phyloP scores from a whole-genome alignment of 768 basidiomycete species.

The Pisolithus albus region DNA sequence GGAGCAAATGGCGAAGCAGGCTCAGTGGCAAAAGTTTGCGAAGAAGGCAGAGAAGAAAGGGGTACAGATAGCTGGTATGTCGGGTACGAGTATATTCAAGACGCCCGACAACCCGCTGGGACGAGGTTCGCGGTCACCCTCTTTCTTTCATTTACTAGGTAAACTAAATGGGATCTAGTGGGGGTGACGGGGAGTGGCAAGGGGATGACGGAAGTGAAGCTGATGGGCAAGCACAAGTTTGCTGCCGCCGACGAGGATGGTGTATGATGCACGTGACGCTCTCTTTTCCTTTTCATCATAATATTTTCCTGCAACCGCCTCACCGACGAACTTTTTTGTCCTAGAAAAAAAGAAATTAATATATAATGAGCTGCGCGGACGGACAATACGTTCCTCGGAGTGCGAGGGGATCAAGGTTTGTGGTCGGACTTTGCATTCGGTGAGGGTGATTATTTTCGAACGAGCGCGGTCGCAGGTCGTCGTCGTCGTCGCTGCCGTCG shows the following conservation, averaged over 20 bases:
- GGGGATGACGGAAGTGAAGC: slow-evolving; percentile 76
- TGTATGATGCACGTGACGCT: not conserved
- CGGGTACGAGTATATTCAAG: slow-evolving; percentile 90
- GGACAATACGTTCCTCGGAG: not conserved
- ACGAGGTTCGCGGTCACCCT: slow-evolving; percentile 49
- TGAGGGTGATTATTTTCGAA: slow-evolving; percentile 1
- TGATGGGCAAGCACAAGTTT: slow-evolving; percentile 74
- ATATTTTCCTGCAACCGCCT: no score
- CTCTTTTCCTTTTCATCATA: no score
- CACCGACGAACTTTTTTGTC: no score
- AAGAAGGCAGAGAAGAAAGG: slow-evolving; percentile 94
- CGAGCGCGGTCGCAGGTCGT: not conserved
- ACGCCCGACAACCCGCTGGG: slow-evolving; percentile 90
- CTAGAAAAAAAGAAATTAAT: not conserved
- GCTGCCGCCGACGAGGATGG: slow-evolving; percentile 36
- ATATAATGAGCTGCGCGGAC: not conserved
- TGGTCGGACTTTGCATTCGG: not conserved
- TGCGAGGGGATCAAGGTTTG: slow-evolving; percentile 20
- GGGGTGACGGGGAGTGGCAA: slow-evolving; percentile 90
- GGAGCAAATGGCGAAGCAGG: slow-evolving; percentile 79
- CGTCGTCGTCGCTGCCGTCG: not conserved
- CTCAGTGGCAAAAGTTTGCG: slow-evolving; percentile 90
- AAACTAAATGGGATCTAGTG: slow-evolving; percentile 39
- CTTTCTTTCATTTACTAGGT: not conserved
- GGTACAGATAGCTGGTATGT: slow-evolving; percentile 79